Conservation (phyloP, 768 basidiomycete species). For the Mycena maculata region DNA sequence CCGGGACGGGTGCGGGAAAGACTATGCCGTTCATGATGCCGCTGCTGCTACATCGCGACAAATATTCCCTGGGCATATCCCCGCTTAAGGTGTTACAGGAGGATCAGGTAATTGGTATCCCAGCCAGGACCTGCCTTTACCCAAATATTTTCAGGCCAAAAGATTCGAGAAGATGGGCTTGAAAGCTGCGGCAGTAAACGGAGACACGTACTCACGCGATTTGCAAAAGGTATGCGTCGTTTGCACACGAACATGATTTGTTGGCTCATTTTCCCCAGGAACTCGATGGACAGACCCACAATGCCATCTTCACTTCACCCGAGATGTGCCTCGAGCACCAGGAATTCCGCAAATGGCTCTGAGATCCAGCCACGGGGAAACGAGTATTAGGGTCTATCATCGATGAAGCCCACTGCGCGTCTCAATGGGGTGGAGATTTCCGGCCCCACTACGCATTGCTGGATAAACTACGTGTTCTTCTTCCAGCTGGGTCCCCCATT, state of each 20-base stretch:
- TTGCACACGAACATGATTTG: too few species aligned
- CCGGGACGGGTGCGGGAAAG: conserved; percentile 51
- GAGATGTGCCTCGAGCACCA: conserved; percentile 39
- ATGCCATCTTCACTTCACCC: conserved; percentile 36
- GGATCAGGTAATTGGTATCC: too few species aligned
- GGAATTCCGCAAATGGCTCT: conserved; percentile 17
- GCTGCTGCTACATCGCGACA: conserved; percentile 37
- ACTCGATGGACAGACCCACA: neutral
- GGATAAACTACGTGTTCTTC: neutral
- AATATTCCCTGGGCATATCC: conserved; percentile 46
- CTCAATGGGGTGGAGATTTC: neutral
- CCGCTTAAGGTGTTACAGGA: conserved; percentile 50
- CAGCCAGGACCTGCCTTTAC: too few species aligned
- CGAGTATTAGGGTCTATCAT: conserved; percentile 43
- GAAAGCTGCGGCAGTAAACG: conserved; percentile 48
- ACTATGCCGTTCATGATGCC: conserved; percentile 52
- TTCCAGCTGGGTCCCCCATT: neutral
- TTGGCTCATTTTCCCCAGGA: neutral
- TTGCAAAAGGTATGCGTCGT: conserved; percentile 25
- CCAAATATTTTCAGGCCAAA: conserved; percentile 31
- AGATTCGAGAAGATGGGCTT: conserved; percentile 45
- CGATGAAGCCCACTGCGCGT: conserved; percentile 36
- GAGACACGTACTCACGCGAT: conserved; percentile 44
- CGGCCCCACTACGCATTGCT: neutral
- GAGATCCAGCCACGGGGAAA: neutral